phyloP scores from a whole-genome alignment of 2,329 filamentous ascomycete genomes.

The Harringtonia lauricola region DNA sequence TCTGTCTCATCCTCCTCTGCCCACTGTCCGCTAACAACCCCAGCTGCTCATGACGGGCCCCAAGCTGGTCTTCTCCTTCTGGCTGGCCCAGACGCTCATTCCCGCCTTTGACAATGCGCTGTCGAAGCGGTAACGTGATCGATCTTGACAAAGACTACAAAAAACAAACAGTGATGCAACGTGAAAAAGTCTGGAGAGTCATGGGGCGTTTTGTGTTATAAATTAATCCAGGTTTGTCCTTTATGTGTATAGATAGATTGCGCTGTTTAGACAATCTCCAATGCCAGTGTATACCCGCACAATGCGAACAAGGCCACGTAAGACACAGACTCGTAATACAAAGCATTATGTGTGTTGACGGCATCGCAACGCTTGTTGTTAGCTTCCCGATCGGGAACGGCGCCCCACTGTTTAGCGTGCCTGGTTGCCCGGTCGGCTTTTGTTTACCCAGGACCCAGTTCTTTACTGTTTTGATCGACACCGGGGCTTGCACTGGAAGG shows the following conservation, averaged over 20 bases:
- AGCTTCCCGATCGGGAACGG: neutral
- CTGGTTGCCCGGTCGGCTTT: constrained; percentile 8
- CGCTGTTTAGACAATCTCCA: no score
- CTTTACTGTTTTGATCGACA: constrained; percentile 11
- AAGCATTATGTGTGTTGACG: no score
- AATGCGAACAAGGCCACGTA: no score
- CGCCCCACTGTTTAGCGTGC: constrained; percentile 2
- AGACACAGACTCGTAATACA: no score
- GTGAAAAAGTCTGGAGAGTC: neutral
- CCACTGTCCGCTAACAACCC: constrained; percentile 2
- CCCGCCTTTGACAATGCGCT: constrained; percentile 60
- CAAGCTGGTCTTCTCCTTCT: constrained; percentile 99
- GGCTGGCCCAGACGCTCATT: constrained; percentile 96
- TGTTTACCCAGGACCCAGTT: constrained; percentile 8
- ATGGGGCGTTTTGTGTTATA: constrained; percentile 8
- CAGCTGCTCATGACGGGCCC: constrained; percentile 95
- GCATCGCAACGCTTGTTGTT: no score
- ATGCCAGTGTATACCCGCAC: no score
- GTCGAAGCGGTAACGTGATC: constrained; percentile 6
- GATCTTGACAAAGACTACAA: neutral
- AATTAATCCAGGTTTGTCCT: no score
- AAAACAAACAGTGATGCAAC: neutral
- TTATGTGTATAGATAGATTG: no score
- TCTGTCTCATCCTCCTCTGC: neutral
- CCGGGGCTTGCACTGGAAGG: neutral